Percentiles rank a stretch among this genome's conserved stretches.
Conservation (phyloP, 1,139 yeast species). For the Magnusiomyces suaveolens region DNA sequence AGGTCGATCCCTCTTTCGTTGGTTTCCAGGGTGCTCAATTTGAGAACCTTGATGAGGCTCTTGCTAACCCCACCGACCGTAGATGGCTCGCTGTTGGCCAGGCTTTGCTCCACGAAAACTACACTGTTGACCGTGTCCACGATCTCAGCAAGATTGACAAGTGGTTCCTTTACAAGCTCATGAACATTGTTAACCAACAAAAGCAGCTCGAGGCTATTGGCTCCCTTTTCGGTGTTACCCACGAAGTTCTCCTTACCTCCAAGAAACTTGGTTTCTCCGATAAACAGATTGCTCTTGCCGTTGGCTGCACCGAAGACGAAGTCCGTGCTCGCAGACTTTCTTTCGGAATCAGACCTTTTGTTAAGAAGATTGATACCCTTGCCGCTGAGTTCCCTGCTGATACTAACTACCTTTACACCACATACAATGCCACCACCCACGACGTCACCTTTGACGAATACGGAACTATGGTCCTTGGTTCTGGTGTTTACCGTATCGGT, state of each 20-base stretch:
- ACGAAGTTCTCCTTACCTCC: conserved; percentile 65
- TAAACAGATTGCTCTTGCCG: conserved; percentile 86
- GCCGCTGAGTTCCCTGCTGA: conserved; percentile 98
- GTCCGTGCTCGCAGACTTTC: conserved; percentile 86
- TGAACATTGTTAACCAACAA: conserved; percentile 85
- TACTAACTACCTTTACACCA: conserved; percentile 90
- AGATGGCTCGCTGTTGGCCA: conserved; percentile 98
- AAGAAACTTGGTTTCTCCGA: conserved; percentile 97
- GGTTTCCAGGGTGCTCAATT: conserved; percentile 89
- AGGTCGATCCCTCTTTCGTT: conserved; percentile 80
- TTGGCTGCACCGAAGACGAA: conserved; percentile 86
- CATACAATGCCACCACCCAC: conserved; percentile 86
- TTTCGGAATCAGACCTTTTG: conserved; percentile 82
- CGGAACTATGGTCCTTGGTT: conserved; percentile 84
- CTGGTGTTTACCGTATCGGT: conserved; percentile 92
- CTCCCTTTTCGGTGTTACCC: conserved; percentile 47
- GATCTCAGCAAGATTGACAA: conserved; percentile 86
- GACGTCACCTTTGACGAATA: conserved; percentile 79
- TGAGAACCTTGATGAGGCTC: conserved; percentile 67
- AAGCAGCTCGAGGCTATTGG: conserved; percentile 62
- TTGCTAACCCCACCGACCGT: conserved; percentile 90
- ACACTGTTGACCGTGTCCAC: conserved; percentile 89
- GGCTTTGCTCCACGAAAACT: conserved; percentile 83
- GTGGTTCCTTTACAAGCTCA: conserved; percentile 90
- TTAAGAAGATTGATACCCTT: conserved; percentile 95